phyloP scores from a whole-genome alignment of 1,284 basidiomycete species.

The Pseudozyma tsukubaensis region DNA sequence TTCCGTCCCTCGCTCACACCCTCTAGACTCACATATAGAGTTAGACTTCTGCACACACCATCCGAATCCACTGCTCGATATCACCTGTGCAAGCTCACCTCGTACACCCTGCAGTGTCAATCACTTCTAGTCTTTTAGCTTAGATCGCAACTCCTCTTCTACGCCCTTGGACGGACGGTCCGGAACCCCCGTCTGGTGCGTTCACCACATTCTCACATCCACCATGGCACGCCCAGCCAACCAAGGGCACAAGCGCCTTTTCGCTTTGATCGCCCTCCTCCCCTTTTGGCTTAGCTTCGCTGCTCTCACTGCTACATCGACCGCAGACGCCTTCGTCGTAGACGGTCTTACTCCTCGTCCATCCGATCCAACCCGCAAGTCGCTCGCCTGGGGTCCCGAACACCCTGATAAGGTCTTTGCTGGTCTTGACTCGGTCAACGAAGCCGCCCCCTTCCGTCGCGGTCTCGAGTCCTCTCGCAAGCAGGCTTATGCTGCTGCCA shows the following conservation, averaged over 20 bases:
- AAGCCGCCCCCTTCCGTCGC: constrained; percentile 20
- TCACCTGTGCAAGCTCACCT: not conserved
- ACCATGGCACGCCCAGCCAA: constrained; percentile 29
- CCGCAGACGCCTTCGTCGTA: constrained; percentile 25
- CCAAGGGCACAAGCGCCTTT: constrained; percentile 39
- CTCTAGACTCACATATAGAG: constrained; percentile 1
- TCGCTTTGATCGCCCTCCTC: constrained; percentile 47
- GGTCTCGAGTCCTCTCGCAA: constrained; percentile 29
- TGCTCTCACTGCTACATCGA: constrained; percentile 16
- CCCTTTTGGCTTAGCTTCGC: constrained; percentile 50
- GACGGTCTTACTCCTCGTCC: constrained; percentile 18
- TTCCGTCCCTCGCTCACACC: not conserved
- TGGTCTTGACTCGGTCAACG: constrained; percentile 24
- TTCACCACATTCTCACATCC: not conserved
- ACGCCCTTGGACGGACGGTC: not conserved
- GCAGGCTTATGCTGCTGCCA: constrained; percentile 42
- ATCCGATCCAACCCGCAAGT: constrained; percentile 52
- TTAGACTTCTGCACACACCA: not conserved
- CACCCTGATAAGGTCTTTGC: constrained; percentile 52
- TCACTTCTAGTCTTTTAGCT: not conserved
- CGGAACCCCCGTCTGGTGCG: not conserved
- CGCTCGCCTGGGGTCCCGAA: constrained; percentile 54
- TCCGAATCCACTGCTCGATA: not conserved
- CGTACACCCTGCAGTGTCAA: constrained; percentile 7
- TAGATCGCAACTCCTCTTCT: not conserved